Evolutionary conservation across 2,329 filamentous ascomycete genomes (phyloP), one percentile per base, ranked within the genome.

Genomic region (Verticillium albo-atrum): DNA sequence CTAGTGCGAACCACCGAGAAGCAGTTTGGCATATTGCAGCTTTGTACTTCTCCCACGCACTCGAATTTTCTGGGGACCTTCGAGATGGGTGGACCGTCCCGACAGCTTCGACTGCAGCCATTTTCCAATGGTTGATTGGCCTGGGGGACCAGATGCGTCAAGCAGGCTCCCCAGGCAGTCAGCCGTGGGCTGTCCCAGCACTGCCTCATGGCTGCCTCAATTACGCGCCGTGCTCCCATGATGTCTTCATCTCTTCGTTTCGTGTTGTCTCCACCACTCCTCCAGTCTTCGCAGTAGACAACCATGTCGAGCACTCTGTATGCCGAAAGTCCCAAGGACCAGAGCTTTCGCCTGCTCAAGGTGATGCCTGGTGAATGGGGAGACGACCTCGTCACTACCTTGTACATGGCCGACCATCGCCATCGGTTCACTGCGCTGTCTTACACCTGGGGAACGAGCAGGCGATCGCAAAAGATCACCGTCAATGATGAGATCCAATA

Each of bases 371-470:
- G 62, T 3, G 53, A 58, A 4, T 63, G 60, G 62, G 53, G 58
- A 2, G 62, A 60, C 15, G 56, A 56, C 6, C 58, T 63, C 12
- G 23, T 20, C 14, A 55, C 37, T 14, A 54, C 47, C 12, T 15
- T 63, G 3, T 58, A 60, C 23, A 23, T 60, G 15, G 53, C 58
- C 9, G 10, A 54, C 5, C 26, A 32, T 25, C 4, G 6, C 20
- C 34, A 56, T 9, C 3, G 42, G 6, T 71, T 71, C 25, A 60
- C 57, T 12, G 68, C 68, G 6, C 51, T 72, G 1, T 71, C 68
- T 3, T 72, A 71, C 25, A 66, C 68, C 1, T 70, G 70, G 68
- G 69, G 67, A 1, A 67, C 63, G 57, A 61, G 3, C 32, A 63
- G 34, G 59, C 61, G 23, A 55, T 59, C 15, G 60, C 61, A 47